These are phyloP conservation scores for Dicorynia guianensis DNA, from an alignment of 306 rosid genomes.

Conservation along the genomic window DNA sequence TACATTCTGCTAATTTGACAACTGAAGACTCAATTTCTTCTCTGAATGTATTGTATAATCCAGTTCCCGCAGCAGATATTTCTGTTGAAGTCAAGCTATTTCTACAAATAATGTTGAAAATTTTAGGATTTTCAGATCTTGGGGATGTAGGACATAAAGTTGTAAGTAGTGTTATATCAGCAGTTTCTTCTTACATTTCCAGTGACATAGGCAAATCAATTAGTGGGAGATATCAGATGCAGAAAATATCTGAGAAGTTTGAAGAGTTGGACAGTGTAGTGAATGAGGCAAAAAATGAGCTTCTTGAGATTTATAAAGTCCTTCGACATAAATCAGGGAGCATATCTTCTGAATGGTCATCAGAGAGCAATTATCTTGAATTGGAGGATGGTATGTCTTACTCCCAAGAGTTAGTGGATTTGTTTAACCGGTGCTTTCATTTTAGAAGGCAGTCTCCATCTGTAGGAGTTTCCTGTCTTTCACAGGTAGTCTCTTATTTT, in stretches of 20 bases:
- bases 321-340: constrained; percentile 47
- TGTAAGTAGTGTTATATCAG: constrained; percentile 73
- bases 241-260: constrained; percentile 54
- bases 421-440: constrained; percentile 63
- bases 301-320: constrained; percentile 65
- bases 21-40: constrained; percentile 66
- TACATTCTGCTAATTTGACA: constrained; percentile 66
- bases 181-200: constrained; percentile 73
- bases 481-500: constrained; percentile 62
- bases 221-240: constrained; percentile 46
- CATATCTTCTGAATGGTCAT: constrained; percentile 53
- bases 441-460: constrained; percentile 47
- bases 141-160: constrained; percentile 68
- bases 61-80: constrained; percentile 72
- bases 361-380: constrained; percentile 56
- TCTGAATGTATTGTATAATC: constrained; percentile 68
- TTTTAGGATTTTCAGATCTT: constrained; percentile 65
- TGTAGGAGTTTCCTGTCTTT: constrained; percentile 55
- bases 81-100: constrained; percentile 72
- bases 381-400: constrained; percentile 61
- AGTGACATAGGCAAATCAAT: constrained; percentile 53
- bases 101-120: constrained; percentile 72
- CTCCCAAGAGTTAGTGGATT: constrained; percentile 79
- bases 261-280: constrained; percentile 63
- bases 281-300: constrained; percentile 67